phyloP scores from a whole-genome alignment of 2,329 filamentous ascomycete genomes.

The Drechslerella dactyloides region DNA sequence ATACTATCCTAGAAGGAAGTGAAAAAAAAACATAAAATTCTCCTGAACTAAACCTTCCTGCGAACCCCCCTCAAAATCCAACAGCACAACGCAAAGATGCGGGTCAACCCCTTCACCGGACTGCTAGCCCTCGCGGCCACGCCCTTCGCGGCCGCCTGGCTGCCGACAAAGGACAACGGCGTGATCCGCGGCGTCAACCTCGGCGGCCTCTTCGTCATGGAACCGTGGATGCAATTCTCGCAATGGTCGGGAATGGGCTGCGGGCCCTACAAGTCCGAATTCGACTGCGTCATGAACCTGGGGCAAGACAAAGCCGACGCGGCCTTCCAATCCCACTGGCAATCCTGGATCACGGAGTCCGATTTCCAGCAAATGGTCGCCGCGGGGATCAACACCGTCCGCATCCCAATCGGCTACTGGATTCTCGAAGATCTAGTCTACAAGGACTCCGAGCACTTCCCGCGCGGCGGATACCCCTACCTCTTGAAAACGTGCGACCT shows the following conservation, averaged over 20 bases:
- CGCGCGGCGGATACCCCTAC: conserved; percentile 61
- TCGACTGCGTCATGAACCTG: conserved; percentile 63
- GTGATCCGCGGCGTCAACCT: conserved; percentile 65
- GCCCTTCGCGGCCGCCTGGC: conserved; percentile 37
- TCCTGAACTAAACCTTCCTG: background rate
- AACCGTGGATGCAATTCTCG: conserved; percentile 64
- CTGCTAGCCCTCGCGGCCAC: conserved; percentile 18
- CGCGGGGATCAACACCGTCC: conserved; percentile 64
- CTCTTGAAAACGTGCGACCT: conserved; percentile 62
- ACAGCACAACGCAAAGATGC: conserved; percentile 16
- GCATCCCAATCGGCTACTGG: conserved; percentile 67
- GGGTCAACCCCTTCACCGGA: conserved; percentile 12
- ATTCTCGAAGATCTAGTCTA: conserved; percentile 63
- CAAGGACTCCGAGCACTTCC: conserved; percentile 62
- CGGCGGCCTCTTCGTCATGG: conserved; percentile 63
- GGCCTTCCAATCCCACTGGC: conserved; percentile 64
- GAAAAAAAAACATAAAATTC: background rate
- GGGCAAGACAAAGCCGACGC: conserved; percentile 62
- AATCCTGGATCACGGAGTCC: conserved; percentile 61
- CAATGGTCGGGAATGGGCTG: conserved; percentile 64
- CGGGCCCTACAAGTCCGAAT: conserved; percentile 61
- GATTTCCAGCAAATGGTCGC: conserved; percentile 63
- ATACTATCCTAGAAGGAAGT: too few relatives aligned
- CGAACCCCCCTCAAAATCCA: conserved; percentile 3
- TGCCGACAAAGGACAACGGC: conserved; percentile 56